Percentiles rank a stretch among this genome's conserved stretches.
phyloP scores from a whole-genome alignment of 495 filamentous ascomycete genomes.

The Podospora anserina region DNA sequence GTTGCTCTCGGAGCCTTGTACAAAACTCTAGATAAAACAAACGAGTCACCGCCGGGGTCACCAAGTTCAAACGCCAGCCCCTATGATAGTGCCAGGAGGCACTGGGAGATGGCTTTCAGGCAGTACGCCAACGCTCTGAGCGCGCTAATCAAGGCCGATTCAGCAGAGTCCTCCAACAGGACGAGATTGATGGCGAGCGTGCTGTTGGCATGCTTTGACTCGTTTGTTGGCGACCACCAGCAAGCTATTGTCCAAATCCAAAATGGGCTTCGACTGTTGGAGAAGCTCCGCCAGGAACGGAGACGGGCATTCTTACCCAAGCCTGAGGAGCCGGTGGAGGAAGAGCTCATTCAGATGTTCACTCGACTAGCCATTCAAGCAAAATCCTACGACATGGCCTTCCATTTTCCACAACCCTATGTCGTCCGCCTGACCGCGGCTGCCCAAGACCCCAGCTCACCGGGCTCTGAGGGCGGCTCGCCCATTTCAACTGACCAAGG shows the following conservation, averaged over 20 bases:
- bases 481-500: constrained; percentile 38
- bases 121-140: constrained; percentile 45
- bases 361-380: constrained; percentile 56
- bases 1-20: constrained; percentile 63
- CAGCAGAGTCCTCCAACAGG: constrained; percentile 37
- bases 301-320: constrained; percentile 38
- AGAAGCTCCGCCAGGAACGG: constrained; percentile 41
- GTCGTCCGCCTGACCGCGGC: constrained; percentile 49
- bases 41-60: constrained; percentile 47
- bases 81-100: constrained; percentile 35
- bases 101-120: constrained; percentile 46
- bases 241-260: constrained; percentile 47
- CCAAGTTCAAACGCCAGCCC: constrained; percentile 32
- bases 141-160: constrained; percentile 33
- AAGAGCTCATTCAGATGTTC: constrained; percentile 57
- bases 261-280: constrained; percentile 44
- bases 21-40: constrained; percentile 54
- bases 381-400: constrained; percentile 59
- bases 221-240: constrained; percentile 50
- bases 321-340: constrained; percentile 49
- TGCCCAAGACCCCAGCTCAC: constrained; percentile 37
- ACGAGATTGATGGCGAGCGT: constrained; percentile 50
- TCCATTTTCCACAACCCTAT: constrained; percentile 56
- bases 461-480: constrained; percentile 42
- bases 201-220: constrained; percentile 50